A percentile compares a stretch with the other conserved stretches of the same genome.
Conservation (phyloP, 2,329 filamentous ascomycete genomes). For the Penicillium italicum region DNA sequence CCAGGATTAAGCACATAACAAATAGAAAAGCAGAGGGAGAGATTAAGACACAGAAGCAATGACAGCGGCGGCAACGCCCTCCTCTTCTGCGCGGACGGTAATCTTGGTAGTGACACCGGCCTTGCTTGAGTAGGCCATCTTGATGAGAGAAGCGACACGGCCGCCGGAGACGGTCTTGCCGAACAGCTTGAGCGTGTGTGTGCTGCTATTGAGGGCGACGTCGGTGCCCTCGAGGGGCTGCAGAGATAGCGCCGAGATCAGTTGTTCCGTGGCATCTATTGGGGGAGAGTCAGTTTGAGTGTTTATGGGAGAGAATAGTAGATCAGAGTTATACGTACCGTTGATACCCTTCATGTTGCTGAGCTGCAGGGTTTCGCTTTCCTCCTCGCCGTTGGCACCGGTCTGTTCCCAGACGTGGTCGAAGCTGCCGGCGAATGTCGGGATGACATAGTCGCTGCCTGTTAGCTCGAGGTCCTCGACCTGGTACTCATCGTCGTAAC, state of each 20-base stretch:
- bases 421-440: constrained; percentile 91
- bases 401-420: constrained; percentile 94
- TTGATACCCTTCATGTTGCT: constrained; percentile 86
- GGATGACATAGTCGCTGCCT: constrained; percentile 90
- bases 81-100: constrained; percentile 85
- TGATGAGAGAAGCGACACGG: constrained; percentile 77
- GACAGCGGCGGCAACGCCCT: constrained; percentile 79
- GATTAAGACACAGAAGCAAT: constrained; percentile 76
- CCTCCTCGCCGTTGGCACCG: constrained; percentile 81
- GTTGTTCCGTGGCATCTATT: constrained; percentile 84
- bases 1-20: constrained; percentile 17
- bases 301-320: constrained; percentile 23
- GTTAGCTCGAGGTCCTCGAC: constrained; percentile 87
- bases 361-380: constrained; percentile 85
- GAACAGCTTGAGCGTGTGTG: constrained; percentile 91
- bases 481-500: constrained; percentile 97
- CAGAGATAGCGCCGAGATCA: constrained; percentile 79
- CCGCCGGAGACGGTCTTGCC: constrained; percentile 93
- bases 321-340: constrained; percentile 57
- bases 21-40: constrained; percentile 24
- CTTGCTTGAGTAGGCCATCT: constrained; percentile 93
- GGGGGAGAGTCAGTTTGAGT: background rate
- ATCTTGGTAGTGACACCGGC: constrained; percentile 95
- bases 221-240: constrained; percentile 94
- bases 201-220: constrained; percentile 79